A percentile compares a stretch with the other conserved stretches of the same genome.
These are phyloP conservation scores for Venturia asperata DNA, from an alignment of 2,329 filamentous ascomycete genomes.

Conservation along the genomic window DNA sequence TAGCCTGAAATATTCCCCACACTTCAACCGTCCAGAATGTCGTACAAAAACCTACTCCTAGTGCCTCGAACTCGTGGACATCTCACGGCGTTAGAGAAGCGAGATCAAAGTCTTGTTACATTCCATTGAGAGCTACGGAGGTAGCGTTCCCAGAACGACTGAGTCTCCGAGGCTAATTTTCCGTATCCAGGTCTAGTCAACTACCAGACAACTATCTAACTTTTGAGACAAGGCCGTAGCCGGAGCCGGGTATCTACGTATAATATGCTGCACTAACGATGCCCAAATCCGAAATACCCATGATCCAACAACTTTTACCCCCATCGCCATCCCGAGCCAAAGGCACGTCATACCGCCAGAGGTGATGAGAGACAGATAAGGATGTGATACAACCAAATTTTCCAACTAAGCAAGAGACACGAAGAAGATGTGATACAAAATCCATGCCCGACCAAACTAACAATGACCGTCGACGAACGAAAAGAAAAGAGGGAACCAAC, in stretches of 20 bases:
- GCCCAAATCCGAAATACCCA: conserved; percentile 7
- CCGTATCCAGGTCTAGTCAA: conserved; percentile 7
- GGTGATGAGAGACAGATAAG: not conserved
- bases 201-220: not conserved
- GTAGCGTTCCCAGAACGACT: not conserved
- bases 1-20: conserved; percentile 1
- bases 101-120: conserved; percentile 1
- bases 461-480: not conserved
- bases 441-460: not conserved
- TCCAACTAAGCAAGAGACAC: not conserved
- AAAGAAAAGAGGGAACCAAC: not conserved
- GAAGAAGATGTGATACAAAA: not conserved
- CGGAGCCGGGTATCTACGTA: conserved; percentile 10
- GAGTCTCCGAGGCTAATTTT: conserved; percentile 4
- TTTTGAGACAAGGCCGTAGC: conserved; percentile 6
- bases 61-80: conserved; percentile 5
- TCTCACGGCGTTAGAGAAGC: not conserved
- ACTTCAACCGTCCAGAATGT: not conserved
- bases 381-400: not conserved
- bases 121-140: not conserved
- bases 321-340: not conserved
- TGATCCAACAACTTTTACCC: not conserved
- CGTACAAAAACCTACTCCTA: not conserved
- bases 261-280: not conserved
- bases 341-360: not conserved